Conservation (phyloP, 768 basidiomycete genomes). For the Boletus tylopilopsis region DNA sequence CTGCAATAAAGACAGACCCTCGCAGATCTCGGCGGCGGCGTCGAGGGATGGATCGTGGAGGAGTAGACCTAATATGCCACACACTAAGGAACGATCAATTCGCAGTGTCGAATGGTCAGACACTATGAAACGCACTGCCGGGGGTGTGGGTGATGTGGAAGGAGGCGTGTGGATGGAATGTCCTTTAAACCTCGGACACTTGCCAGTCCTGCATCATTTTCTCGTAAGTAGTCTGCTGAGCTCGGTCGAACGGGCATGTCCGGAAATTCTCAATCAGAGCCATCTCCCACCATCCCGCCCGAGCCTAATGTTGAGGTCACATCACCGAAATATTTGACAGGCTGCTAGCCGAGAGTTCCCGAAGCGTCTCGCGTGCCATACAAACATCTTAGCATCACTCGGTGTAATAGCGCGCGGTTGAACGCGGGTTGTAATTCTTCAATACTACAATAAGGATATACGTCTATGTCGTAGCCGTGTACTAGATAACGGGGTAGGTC, state of each 20-base stretch:
- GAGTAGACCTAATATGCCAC: slow-evolving; percentile 88
- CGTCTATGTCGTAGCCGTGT: slow-evolving; percentile 18
- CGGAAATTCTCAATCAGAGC: too few species aligned
- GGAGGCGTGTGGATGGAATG: slow-evolving; percentile 6
- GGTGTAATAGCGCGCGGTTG: slow-evolving; percentile 57
- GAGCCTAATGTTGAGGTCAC: too few species aligned
- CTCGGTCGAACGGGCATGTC: slow-evolving; percentile 2
- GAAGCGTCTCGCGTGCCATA: not conserved
- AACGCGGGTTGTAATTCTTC: slow-evolving; percentile 60
- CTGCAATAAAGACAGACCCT: slow-evolving; percentile 93
- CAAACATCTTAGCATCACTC: not conserved
- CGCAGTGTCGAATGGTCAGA: not conserved
- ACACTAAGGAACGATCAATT: slow-evolving; percentile 50
- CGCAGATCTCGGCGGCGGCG: slow-evolving; percentile 85
- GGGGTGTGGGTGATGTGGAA: slow-evolving; percentile 4
- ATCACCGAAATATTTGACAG: not conserved
- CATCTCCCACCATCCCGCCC: too few species aligned
- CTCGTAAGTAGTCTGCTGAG: not conserved
- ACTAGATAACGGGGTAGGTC: too few species aligned
- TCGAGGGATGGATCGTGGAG: slow-evolving; percentile 72
- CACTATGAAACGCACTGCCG: slow-evolving; percentile 29
- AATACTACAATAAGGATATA: slow-evolving; percentile 38
- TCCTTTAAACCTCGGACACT: slow-evolving; percentile 1
- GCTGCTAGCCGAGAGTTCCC: not conserved
- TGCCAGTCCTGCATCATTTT: slow-evolving; percentile 8